Evolutionary conservation across 179 eudicot genomes (phyloP).

Genomic region (Nepenthes alata): DNA sequence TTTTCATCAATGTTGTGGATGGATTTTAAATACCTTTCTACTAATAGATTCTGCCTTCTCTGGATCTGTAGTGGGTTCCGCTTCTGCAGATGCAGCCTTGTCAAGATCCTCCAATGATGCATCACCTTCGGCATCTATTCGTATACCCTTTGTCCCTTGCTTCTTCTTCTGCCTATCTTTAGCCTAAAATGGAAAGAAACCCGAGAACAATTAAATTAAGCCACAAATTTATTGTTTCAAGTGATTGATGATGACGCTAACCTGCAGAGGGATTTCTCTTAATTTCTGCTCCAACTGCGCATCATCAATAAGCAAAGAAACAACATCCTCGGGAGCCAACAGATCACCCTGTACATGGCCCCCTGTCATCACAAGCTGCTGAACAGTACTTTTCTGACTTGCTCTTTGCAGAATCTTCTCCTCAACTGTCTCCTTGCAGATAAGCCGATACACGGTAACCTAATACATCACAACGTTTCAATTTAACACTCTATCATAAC

Average conservation of each 20-base stretch:
- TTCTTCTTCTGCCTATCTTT: conserved; percentile 83
- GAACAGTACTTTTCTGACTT: conserved; percentile 89
- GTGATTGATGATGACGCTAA: conserved; percentile 10
- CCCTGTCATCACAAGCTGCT: conserved; percentile 99
- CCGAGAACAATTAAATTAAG: background rate
- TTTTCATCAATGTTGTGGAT: background rate
- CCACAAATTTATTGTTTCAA: background rate
- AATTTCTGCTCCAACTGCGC: conserved; percentile 85
- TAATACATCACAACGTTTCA: conserved; percentile 10
- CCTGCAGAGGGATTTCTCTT: conserved; percentile 83
- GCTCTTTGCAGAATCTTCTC: conserved; percentile 97
- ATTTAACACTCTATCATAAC: too few relatives aligned
- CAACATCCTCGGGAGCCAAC: conserved; percentile 93
- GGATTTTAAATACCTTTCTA: conserved; percentile 39
- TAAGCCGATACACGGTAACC: conserved; percentile 94
- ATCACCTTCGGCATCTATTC: conserved; percentile 89
- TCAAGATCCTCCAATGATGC: conserved; percentile 83
- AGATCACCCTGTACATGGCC: conserved; percentile 99
- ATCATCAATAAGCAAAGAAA: conserved; percentile 88
- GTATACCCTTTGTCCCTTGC: conserved; percentile 58
- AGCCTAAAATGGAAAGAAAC: conserved; percentile 25
- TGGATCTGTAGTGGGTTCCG: conserved; percentile 39
- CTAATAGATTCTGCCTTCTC: conserved; percentile 45
- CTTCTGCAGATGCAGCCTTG: conserved; percentile 30
- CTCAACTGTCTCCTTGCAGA: conserved; percentile 95